Evolutionary conservation across 352 stramenopile genomes (phyloP).

Genomic region (Globisporangium takayamanum): DNA sequence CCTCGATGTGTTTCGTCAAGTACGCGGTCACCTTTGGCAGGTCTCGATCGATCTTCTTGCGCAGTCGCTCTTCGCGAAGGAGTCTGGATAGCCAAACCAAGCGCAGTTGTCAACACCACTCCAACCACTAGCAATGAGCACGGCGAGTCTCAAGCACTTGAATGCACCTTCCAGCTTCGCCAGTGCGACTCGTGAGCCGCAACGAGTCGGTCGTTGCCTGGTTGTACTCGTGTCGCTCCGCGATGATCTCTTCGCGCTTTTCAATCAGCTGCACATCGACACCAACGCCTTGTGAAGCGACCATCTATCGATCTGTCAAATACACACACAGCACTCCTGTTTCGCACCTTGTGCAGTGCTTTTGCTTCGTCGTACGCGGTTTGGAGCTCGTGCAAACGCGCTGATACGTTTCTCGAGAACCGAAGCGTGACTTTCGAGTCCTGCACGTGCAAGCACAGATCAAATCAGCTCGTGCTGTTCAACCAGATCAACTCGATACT

Average conservation of each 20-base stretch:
- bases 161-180: constrained; percentile 12
- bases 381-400: constrained; percentile 27
- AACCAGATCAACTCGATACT: not conserved
- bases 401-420: constrained; percentile 27
- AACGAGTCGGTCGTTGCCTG: constrained; percentile 10
- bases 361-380: constrained; percentile 15
- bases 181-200: constrained; percentile 17
- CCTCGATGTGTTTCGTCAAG: constrained; percentile 26
- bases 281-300: not conserved
- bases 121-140: no score
- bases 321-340: constrained; percentile 3
- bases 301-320: not conserved
- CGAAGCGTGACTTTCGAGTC: constrained; percentile 24
- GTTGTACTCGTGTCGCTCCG: constrained; percentile 29
- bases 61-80: constrained; percentile 27
- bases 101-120: not conserved
- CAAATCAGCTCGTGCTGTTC: no score
- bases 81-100: constrained; percentile 6
- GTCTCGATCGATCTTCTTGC: constrained; percentile 30
- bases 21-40: constrained; percentile 36
- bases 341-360: constrained; percentile 3
- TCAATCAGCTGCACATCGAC: constrained; percentile 22
- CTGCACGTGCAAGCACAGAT: not conserved
- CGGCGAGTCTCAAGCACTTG: no score
- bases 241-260: constrained; percentile 40